Base-by-base conservation (phyloP, 176 grass and related monocot species). In the Oryza coarctata region DNA sequence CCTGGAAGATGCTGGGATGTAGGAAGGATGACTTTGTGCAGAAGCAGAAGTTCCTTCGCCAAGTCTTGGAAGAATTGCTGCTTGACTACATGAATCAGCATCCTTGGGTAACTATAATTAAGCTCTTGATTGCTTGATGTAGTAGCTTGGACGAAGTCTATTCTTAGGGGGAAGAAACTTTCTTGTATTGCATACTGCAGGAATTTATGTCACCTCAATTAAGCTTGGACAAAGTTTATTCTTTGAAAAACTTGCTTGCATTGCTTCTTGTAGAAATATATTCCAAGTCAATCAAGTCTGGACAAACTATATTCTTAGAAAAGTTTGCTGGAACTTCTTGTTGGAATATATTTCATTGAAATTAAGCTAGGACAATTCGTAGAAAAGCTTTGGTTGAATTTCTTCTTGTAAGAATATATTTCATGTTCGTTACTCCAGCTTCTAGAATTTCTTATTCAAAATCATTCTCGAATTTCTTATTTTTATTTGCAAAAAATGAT, bases 51-150 rank as follows among this genome's bases (percentile, higher is more conserved):
- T 30, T 78, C 17, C 61, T 78, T 78, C 36, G 61, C 30, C 36
- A n/a, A 65, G 27, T 22, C 14, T 65, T 78, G 76, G 61, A 43
- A 78, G 38, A 65, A 65, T 78, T 78, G 61, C 38, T 64, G 3
- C 23, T 78, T 44, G 15, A 65, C 3, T 78, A 78, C 38, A 45
- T 36, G 15, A 31, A 45, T 31, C 38, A 45, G 9, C 61, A 78
- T 65, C 76, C 60, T 22, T 65, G 76, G 76, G 76, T 78, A 65
- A 65, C 64, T 40, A 36, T 75, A 55, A 70, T 26, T 73, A 12
- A 65, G 63, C 63, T 65, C 11, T 73, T 73, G 43, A 49, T 49
- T 49, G 27, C 7, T 29, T 49, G 14, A 22, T 49, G 7, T 22
- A 73, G 70, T 73, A 65, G 39, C 7, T 40, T 7, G 39, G 39